Base-by-base conservation (phyloP, 306 rosid genomes). In the Trifolium repens region DNA sequence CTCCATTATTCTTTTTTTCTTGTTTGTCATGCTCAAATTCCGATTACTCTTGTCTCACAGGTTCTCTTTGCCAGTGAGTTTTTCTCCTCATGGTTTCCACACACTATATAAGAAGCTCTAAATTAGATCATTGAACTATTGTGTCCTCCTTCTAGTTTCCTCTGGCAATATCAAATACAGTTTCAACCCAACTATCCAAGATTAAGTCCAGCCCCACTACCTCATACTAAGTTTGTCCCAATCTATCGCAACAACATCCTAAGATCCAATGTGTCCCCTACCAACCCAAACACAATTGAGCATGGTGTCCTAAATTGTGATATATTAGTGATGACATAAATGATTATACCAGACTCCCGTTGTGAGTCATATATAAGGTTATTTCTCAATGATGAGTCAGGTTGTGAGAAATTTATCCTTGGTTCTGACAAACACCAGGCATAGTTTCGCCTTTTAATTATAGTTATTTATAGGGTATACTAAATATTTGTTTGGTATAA, bases 301-400 rank as follows among this genome's bases (percentile, higher is more conserved):
- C 58, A 52, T 16, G 58, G 24, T 52, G 58, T n/a, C 10, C 11
- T 3, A 50, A n/a, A 50, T 50, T 50, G 9, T n/a, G 57, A 50
- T 50, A 22, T 50, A 50, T n/a, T 50, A 50, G 24, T 50, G 57
- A n/a, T 50, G 57, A 50, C n/a, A n/a, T 50, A 47, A 47, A 47
- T 47, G 16, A 47, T 13, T 47, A 13, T 47, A 47, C 53, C 16
- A 47, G 53, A 0, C 53, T 47, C 53, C 16, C 53, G 16, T 47
- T 14, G 53, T 13, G 53, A 47, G 53, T 47, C 53, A 13, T 13
- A 14, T 47, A 12, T 0, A 13, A 47, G 53, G 17, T 47, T 47
- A 47, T 47, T 47, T 13, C 16, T 13, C 53, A 47, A 14, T 14
- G 53, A 47, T 47, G 17, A 4, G 53, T 47, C 16, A 5, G 16